Percentiles rank a stretch among this genome's conserved stretches.
Conservation (phyloP, 495 filamentous ascomycete species). For the Talaromyces adpressus region DNA sequence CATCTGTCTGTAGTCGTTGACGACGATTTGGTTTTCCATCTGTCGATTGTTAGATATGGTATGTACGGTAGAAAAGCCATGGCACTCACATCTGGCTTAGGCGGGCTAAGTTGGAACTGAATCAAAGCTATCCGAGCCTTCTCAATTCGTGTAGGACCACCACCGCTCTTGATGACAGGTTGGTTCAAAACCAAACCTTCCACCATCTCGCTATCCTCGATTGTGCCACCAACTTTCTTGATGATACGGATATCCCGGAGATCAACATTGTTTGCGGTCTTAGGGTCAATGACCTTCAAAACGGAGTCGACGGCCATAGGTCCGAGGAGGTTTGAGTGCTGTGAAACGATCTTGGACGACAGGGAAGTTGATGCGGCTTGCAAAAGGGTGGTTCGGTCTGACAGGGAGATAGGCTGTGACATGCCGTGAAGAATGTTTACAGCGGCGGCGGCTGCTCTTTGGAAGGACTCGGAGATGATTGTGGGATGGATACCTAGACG, state of each 20-base stretch:
- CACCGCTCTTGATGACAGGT: slow-evolving; percentile 84
- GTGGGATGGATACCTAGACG: slow-evolving; percentile 78
- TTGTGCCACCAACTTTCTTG: slow-evolving; percentile 97
- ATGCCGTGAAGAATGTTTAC: slow-evolving; percentile 90
- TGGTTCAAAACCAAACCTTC: slow-evolving; percentile 93
- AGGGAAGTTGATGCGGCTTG: slow-evolving; percentile 96
- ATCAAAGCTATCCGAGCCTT: slow-evolving; percentile 96
- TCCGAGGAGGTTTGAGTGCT: slow-evolving; percentile 85
- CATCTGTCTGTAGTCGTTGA: slow-evolving; percentile 99
- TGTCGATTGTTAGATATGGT: slow-evolving; percentile 23
- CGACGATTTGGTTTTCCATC: slow-evolving; percentile 99
- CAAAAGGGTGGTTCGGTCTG: slow-evolving; percentile 81
- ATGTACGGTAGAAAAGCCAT: background rate
- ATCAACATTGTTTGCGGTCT: slow-evolving; percentile 94
- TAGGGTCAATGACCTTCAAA: slow-evolving; percentile 86
- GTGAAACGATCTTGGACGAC: slow-evolving; percentile 96
- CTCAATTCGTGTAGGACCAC: slow-evolving; percentile 88
- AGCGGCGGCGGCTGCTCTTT: slow-evolving; percentile 80
- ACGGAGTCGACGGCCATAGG: slow-evolving; percentile 97
- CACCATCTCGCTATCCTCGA: slow-evolving; percentile 96
- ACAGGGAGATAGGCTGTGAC: slow-evolving; percentile 87
- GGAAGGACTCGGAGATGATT: slow-evolving; percentile 95
- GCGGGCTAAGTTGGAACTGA: slow-evolving; percentile 96
- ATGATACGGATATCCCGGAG: slow-evolving; percentile 92
- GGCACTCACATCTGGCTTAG: slow-evolving; percentile 82